A percentile compares a stretch with the other conserved stretches of the same genome.
phyloP scores from a whole-genome alignment of 2,329 filamentous ascomycete species.

The Akanthomyces dipterigenus region DNA sequence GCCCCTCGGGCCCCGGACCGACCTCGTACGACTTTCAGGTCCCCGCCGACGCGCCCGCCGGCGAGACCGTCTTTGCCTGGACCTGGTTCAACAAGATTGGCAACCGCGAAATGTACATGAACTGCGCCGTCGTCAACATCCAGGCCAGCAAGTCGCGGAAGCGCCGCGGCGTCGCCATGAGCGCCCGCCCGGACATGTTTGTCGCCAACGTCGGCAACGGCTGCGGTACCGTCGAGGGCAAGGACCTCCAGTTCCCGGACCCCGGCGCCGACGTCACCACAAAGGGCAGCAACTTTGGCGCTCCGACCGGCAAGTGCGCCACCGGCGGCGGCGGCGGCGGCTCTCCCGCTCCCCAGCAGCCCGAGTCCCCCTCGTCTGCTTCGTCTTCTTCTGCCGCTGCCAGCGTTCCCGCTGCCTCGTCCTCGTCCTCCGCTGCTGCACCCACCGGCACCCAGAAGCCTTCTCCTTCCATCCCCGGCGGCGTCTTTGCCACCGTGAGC shows the following conservation, averaged over 20 bases:
- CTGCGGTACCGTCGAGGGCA: constrained; percentile 42
- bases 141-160: constrained; percentile 26
- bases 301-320: constrained; percentile 10
- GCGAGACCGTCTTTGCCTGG: constrained; percentile 65
- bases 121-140: constrained; percentile 67
- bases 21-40: constrained; percentile 59
- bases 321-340: constrained; percentile 12
- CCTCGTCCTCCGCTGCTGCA: not conserved
- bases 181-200: constrained; percentile 59
- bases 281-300: constrained; percentile 24
- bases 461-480: constrained; percentile 27
- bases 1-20: constrained; percentile 34
- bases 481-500: constrained; percentile 35
- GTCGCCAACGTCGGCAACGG: constrained; percentile 48
- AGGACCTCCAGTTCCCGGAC: constrained; percentile 58
- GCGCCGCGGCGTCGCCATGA: constrained; percentile 36
- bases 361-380: not conserved
- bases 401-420: constrained; percentile 3
- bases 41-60: constrained; percentile 53
- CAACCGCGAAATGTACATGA: constrained; percentile 58
- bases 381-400: constrained; percentile 16
- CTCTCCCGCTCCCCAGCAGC: constrained; percentile 10
- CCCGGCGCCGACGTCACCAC: constrained; percentile 47
- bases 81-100: constrained; percentile 62
- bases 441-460: not conserved